Conservation (phyloP, 2,329 filamentous ascomycete species). For the Pseudogymnoascus sp. region DNA sequence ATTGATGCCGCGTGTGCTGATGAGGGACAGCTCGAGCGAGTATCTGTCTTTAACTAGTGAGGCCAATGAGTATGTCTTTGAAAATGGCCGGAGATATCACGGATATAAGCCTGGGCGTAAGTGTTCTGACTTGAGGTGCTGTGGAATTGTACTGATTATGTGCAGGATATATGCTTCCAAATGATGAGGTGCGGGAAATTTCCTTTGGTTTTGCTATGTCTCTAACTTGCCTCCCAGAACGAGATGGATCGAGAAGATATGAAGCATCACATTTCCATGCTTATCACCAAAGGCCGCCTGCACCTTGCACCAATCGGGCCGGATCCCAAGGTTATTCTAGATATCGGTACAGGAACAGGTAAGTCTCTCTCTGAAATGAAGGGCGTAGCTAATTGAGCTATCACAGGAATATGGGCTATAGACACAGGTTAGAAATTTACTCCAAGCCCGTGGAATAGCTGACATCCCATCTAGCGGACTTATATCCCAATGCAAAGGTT, state of each 20-base stretch:
- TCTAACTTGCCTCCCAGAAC: constrained; percentile 4
- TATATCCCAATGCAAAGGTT: constrained; percentile 5
- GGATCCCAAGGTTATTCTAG: constrained; percentile 7
- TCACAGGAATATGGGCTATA: constrained; percentile 16
- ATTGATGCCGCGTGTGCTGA: neutral
- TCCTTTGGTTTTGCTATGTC: constrained; percentile 13
- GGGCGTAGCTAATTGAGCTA: neutral
- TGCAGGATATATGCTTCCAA: constrained; percentile 4
- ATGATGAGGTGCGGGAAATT: constrained; percentile 10
- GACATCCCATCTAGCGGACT: neutral
- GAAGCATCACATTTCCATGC: constrained; percentile 12
- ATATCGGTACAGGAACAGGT: constrained; percentile 15
- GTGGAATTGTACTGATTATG: neutral
- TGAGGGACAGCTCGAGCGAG: neutral
- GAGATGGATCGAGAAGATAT: constrained; percentile 15
- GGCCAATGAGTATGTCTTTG: neutral
- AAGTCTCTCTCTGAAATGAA: neutral
- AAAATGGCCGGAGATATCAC: constrained; percentile 13
- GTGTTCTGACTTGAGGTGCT: neutral
- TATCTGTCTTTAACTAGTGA: neutral
- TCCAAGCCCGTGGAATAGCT: neutral
- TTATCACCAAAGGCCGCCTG: constrained; percentile 10
- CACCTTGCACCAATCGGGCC: neutral
- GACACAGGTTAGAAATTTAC: constrained; percentile 13
- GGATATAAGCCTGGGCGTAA: constrained; percentile 10